Percentiles rank a stretch among this genome's conserved stretches.
These are phyloP conservation scores for Pseudozyma sp. DNA, from an alignment of 1,284 basidiomycete genomes.

Conservation along the genomic window DNA sequence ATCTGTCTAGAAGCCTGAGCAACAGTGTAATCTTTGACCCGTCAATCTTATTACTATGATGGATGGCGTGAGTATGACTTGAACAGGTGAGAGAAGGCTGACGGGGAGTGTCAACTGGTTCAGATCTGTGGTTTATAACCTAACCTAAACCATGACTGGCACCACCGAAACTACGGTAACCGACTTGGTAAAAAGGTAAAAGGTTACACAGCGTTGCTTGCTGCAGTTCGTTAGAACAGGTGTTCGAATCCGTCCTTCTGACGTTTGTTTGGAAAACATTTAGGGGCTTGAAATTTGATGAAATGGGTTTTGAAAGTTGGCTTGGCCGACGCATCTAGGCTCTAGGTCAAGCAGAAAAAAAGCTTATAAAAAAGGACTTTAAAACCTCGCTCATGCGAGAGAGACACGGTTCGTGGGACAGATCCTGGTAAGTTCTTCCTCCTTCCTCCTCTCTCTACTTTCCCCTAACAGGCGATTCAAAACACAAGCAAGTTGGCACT, in stretches of 20 bases:
- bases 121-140: too few species aligned
- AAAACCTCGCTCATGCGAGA: neutral
- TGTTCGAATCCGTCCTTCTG: conserved; percentile 2
- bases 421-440: conserved; percentile 19
- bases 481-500: neutral
- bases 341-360: conserved; percentile 29
- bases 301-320: conserved; percentile 6
- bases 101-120: too few species aligned
- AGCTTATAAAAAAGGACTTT: neutral
- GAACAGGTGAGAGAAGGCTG: too few species aligned
- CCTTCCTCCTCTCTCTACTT: neutral
- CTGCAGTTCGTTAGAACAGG: too few species aligned
- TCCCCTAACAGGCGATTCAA: neutral
- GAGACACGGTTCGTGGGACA: neutral
- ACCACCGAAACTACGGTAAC: conserved; percentile 8
- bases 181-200: conserved; percentile 1
- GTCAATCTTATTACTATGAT: too few species aligned
- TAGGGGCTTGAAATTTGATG: too few species aligned
- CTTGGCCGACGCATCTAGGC: conserved; percentile 37
- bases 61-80: too few species aligned
- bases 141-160: too few species aligned
- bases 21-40: too few species aligned
- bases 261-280: too few species aligned
- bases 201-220: neutral
- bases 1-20: too few species aligned